Evolutionary conservation across 1,139 yeast genomes (phyloP), one percentile per base, ranked within the genome.

Genomic region (Tardiomyces depauwii): DNA sequence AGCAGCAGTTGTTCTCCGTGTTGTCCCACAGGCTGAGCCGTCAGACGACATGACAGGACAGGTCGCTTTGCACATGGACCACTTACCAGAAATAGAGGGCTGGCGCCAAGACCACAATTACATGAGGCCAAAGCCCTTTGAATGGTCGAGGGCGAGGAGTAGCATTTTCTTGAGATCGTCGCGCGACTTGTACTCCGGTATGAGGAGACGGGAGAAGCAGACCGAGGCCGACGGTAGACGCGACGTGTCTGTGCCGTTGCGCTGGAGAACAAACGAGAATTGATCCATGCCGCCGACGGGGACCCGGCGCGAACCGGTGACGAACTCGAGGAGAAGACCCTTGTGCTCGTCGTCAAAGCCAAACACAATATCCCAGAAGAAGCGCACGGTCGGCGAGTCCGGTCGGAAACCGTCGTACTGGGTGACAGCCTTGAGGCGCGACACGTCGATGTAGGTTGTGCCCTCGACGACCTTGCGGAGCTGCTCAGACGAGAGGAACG

Each of bases 111-210:
- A 21, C 7, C 25, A 7, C 4, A 21, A 28, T 40, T 49, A 57
- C 18, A 50, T 52, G 12, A 60, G 46, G 2, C 64, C 65, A 47
- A 61, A 61, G 9, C 65, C 65, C 18, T 46, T 47, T 2, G 60
- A 53, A 45, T 59, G 50, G 41, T 57, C 57, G 25, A 61, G 42
- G 1, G 62, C 61, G 38, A 48, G 45, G 18, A 48, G 41, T 32
- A 61, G 47, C 48, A 49, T 52, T 36, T 46, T 45, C 32, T 49
- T 47, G 41, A 60, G 44, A 28, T 46, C 46, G 6, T 45, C 45
- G 25, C 45, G 44, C 16, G 50, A 44, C 6, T 39, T 39, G 42
- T 59, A 61, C n/a, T 49, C 53, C 2, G 65, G 63, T 21, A 61
- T 48, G 13, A 56, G 44, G 33, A 61, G 44, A 11, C 54, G 45